Base-by-base conservation (phyloP, 306 rosid species). In the Prinsepia uniflora region DNA sequence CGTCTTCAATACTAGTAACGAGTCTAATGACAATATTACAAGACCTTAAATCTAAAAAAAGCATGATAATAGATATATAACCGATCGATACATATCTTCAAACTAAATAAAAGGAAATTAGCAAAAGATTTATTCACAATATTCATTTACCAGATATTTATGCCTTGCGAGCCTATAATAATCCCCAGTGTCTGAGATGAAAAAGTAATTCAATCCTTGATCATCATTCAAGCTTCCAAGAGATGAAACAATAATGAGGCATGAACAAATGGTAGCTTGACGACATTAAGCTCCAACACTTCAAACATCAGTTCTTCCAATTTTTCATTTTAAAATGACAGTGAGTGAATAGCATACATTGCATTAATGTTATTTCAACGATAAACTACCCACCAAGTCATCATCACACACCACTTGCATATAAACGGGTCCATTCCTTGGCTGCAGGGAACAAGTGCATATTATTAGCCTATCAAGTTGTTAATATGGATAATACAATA, bases 371-470 rank as follows among this genome's bases (percentile, higher is more conserved):
- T 78, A 87, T 80, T 85, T 72, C 43, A 46, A 39, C 47, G 73
- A 72, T 24, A 66, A 54, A 73, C 65, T 66, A 78, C 81, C 81
- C 78, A 56, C 76, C 82, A 64, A 57, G 39, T 63, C 80, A 55
- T 63, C 80, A 55, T 91, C 74, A 91, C 42, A 90, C 92, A 10
- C 92, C 97, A 49, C 92, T 88, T 3, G 97, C 96, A 63, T 88
- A 91, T 72, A 91, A 77, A 56, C 92, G 86, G 79, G 96, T 88
- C 97, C 97, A 91, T 76, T 91, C 97, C 83, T 91, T 91, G 0
- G 97, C 97, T 91, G 87, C 80, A 81, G 10, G 19, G 65, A 63
- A 77, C 41, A 30, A 72, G 46, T 22, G 53, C 7, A 48, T 39
- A 47, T 13, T 42, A 39, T 30, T 30, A 30, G 36, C 30, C 19